A percentile compares a stretch with the other conserved stretches of the same genome.
Evolutionary conservation across 371 early-diverging fungal species (phyloP).

Genomic region (Rhizomucor miehei): DNA sequence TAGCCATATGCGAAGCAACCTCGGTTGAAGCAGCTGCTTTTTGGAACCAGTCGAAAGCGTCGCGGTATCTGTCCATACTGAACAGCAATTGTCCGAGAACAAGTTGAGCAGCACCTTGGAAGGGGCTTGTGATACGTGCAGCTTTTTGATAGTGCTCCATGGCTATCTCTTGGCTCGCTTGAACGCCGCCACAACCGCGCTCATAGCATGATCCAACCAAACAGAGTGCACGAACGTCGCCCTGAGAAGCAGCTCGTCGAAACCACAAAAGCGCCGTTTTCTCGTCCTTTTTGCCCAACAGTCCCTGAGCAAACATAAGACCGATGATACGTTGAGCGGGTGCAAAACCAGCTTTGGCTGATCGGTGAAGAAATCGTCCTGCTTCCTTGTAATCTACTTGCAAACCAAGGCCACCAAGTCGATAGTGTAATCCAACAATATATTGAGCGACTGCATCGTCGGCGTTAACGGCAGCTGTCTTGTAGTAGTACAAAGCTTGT

Average conservation of each 20-base stretch:
- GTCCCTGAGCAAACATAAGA: slow-evolving; percentile 29
- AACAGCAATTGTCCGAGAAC: slow-evolving; percentile 32
- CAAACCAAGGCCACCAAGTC: slow-evolving; percentile 29
- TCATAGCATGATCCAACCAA: slow-evolving; percentile 73
- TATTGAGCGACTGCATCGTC: slow-evolving; percentile 39
- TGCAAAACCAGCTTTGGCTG: slow-evolving; percentile 34
- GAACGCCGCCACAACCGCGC: slow-evolving; percentile 65
- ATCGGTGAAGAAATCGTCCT: slow-evolving; percentile 20
- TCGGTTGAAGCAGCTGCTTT: slow-evolving; percentile 16
- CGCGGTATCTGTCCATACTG: slow-evolving; percentile 29
- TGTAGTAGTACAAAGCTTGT: slow-evolving; percentile 33
- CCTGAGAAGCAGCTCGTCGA: slow-evolving; percentile 57
- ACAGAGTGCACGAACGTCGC: slow-evolving; percentile 65
- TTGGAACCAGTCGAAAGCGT: slow-evolving; percentile 43
- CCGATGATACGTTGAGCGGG: slow-evolving; percentile 43
- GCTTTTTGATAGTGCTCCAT: slow-evolving; percentile 69
- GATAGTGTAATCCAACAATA: slow-evolving; percentile 36
- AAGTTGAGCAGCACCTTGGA: slow-evolving; percentile 41
- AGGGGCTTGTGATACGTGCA: slow-evolving; percentile 46
- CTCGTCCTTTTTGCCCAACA: slow-evolving; percentile 30
- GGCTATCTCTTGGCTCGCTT: slow-evolving; percentile 40
- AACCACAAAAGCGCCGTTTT: slow-evolving; percentile 65
- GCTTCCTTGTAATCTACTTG: slow-evolving; percentile 30
- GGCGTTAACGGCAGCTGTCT: slow-evolving; percentile 24
- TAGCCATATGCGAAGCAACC: background rate